phyloP scores from a whole-genome alignment of 164 flowering plant species.

The Nelumbo lutea region DNA sequence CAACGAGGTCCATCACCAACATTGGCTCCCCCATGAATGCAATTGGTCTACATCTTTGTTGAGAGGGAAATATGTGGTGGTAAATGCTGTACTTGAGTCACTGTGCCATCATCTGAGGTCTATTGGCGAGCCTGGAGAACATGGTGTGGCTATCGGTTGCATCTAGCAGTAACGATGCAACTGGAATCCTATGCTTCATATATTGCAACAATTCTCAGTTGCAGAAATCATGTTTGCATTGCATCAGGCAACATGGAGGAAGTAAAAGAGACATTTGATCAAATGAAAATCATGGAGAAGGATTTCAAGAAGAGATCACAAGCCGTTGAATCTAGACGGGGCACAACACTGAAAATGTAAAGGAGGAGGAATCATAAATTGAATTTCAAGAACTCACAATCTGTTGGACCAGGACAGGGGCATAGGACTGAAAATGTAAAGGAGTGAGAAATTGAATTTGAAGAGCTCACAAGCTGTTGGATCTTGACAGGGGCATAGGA shows the following conservation, averaged over 20 bases:
- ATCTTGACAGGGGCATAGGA: conserved; percentile 33
- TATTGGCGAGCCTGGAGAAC: conserved; percentile 67
- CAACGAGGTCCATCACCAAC: conserved; percentile 41
- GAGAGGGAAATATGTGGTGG: conserved; percentile 77
- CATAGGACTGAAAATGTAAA: conserved; percentile 29
- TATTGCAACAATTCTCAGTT: conserved; percentile 82
- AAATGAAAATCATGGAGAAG: conserved; percentile 29
- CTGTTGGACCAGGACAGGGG: conserved; percentile 31
- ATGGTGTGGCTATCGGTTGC: conserved; percentile 46
- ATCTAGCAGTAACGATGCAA: conserved; percentile 73
- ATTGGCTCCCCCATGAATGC: conserved; percentile 69
- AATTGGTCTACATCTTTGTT: conserved; percentile 74
- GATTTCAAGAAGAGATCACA: conserved; percentile 15
- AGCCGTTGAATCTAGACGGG: conserved; percentile 30
- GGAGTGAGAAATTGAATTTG: conserved; percentile 24
- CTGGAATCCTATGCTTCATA: conserved; percentile 72
- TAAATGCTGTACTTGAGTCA: conserved; percentile 78
- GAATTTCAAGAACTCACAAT: conserved; percentile 6
- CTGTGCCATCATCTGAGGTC: conserved; percentile 60
- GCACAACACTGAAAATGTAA: conserved; percentile 28
- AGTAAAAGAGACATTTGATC: conserved; percentile 44
- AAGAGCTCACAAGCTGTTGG: conserved; percentile 21
- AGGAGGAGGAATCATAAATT: conserved; percentile 24
- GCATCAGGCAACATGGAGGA: conserved; percentile 59
- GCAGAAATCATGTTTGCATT: conserved; percentile 51